Evolutionary conservation across 2,329 filamentous ascomycete genomes (phyloP).

Genomic region (Coniochaeta ligniaria): DNA sequence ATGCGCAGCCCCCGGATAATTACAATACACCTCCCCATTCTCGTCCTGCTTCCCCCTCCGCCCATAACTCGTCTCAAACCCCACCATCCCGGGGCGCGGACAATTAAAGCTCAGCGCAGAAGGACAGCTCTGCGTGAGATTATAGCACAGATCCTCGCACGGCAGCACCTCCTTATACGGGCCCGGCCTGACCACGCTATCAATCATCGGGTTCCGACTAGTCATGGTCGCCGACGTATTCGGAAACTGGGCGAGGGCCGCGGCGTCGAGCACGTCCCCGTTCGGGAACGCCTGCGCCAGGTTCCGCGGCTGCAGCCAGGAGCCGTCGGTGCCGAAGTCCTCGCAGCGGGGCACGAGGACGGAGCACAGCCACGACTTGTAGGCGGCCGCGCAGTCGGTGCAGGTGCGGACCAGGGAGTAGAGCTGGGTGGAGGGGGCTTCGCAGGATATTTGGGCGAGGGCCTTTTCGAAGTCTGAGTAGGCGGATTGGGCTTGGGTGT

Average conservation of each 20-base stretch:
- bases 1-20: conserved; percentile 54
- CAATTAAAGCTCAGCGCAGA: conserved; percentile 69
- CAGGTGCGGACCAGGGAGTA: conserved; percentile 80
- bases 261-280: conserved; percentile 42
- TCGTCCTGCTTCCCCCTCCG: conserved; percentile 12
- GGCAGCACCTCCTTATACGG: conserved; percentile 93
- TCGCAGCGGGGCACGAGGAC: conserved; percentile 89
- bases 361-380: conserved; percentile 93
- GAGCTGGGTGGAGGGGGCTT: conserved; percentile 61
- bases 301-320: conserved; percentile 61
- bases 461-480: conserved; percentile 77
- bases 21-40: conserved; percentile 38
- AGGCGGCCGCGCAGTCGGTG: conserved; percentile 67
- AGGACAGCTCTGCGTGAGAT: conserved; percentile 79
- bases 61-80: conserved; percentile 41
- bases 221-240: conserved; percentile 35
- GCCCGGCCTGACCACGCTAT: conserved; percentile 64
- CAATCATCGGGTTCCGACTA: conserved; percentile 68
- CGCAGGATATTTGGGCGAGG: conserved; percentile 78
- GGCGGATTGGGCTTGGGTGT: conserved; percentile 60
- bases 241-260: conserved; percentile 22
- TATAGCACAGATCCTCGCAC: conserved; percentile 81
- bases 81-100: conserved; percentile 39
- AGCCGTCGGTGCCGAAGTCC: conserved; percentile 56
- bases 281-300: conserved; percentile 65